Evolutionary conservation across 306 rosid genomes (phyloP).

Genomic region (Quercus variabilis): DNA sequence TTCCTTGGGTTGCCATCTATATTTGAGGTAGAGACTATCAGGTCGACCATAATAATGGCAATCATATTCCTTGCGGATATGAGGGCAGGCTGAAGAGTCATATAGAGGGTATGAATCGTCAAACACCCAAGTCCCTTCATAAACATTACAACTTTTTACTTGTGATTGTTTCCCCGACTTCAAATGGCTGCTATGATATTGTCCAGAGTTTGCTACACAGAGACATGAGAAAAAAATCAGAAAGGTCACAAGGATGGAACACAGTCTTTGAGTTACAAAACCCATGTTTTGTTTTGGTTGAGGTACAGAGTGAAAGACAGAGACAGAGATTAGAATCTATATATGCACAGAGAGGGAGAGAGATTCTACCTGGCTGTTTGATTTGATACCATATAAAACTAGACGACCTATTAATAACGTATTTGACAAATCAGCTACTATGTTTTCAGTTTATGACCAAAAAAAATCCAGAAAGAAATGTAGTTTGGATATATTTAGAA

Average conservation of each 20-base stretch:
- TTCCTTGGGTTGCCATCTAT: conserved; percentile 56
- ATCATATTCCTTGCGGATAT: too few relatives aligned
- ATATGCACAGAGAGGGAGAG: background rate
- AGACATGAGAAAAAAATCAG: background rate
- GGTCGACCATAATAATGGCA: conserved; percentile 21
- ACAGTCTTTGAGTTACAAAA: background rate
- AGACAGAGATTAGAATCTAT: background rate
- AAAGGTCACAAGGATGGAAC: too few relatives aligned
- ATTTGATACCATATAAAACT: background rate
- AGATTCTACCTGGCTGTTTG: background rate
- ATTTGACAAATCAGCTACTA: background rate
- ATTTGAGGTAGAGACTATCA: conserved; percentile 47
- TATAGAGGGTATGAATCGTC: too few relatives aligned
- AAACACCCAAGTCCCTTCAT: too few relatives aligned
- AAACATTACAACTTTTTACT: too few relatives aligned
- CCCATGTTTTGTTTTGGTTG: background rate
- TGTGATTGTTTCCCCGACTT: too few relatives aligned
- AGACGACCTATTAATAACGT: background rate
- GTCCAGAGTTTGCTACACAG: too few relatives aligned
- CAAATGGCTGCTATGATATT: too few relatives aligned
- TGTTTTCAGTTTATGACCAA: background rate
- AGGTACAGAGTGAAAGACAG: background rate
- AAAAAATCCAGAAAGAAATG: background rate
- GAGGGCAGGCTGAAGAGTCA: too few relatives aligned
- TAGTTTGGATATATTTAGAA: background rate